Conservation (phyloP, 148 eudicot species). For the Camellia granthamiana region DNA sequence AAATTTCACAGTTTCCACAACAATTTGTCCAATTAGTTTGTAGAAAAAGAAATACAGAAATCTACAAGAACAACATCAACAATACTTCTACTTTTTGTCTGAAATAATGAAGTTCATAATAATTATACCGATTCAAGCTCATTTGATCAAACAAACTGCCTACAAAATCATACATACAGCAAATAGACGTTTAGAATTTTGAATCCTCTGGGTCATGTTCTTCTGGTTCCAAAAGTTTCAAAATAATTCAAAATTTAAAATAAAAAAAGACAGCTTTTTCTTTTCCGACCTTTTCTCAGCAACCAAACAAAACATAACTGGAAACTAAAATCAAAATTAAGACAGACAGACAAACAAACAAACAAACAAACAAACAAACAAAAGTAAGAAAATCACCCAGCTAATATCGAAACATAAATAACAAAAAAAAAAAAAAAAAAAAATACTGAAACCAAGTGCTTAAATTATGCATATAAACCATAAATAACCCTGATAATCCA, state of each 20-base stretch:
- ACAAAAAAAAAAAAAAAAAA: neutral
- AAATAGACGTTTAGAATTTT: neutral
- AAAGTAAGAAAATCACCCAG: neutral
- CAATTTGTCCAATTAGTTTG: neutral
- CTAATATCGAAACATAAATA: neutral
- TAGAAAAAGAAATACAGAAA: neutral
- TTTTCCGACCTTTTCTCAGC: conserved; percentile 1
- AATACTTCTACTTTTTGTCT: neutral
- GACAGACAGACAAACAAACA: neutral
- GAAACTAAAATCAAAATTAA: neutral
- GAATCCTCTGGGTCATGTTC: neutral
- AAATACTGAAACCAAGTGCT: neutral
- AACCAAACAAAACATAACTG: neutral
- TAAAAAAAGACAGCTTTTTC: neutral
- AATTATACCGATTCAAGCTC: neutral
- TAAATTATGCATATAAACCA: neutral
- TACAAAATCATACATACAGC: neutral
- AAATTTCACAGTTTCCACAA: neutral
- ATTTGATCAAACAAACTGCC: neutral
- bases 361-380: neutral
- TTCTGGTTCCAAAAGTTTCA: no score
- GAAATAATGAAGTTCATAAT: conserved; percentile 7
- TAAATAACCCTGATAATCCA: neutral
- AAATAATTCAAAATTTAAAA: neutral
- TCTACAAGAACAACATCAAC: neutral